Percentiles rank a stretch among this genome's conserved stretches.
phyloP scores from a whole-genome alignment of 2,329 filamentous ascomycete genomes.

The Ceratocystis lukuohia region DNA sequence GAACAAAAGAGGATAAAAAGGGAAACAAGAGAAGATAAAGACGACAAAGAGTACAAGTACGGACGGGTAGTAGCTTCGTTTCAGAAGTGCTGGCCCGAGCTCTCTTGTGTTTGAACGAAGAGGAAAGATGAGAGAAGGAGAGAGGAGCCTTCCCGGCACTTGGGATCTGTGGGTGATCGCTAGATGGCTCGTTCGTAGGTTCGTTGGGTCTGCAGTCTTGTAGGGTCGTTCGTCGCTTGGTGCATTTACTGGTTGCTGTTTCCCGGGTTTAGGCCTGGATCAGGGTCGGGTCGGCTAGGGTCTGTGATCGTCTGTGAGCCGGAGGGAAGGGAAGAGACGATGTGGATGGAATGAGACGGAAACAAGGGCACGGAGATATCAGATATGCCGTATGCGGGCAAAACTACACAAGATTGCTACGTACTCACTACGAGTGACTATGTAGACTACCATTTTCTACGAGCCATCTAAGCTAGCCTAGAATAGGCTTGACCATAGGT shows the following conservation, averaged over 20 bases:
- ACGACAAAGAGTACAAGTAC: too few relatives aligned
- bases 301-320: neutral
- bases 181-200: neutral
- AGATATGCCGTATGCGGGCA: too few relatives aligned
- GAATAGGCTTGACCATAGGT: too few relatives aligned
- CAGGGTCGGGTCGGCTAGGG: too few relatives aligned
- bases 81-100: constrained; percentile 4
- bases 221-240: neutral
- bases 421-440: too few relatives aligned
- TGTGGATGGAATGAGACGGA: too few relatives aligned
- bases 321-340: neutral
- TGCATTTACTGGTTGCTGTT: neutral
- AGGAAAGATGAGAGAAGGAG: neutral
- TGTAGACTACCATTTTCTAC: too few relatives aligned
- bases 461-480: too few relatives aligned
- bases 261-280: too few relatives aligned
- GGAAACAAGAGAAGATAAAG: neutral
- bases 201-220: too few relatives aligned
- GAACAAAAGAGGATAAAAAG: neutral
- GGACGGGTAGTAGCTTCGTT: constrained; percentile 1
- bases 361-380: too few relatives aligned
- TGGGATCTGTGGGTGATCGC: neutral
- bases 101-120: neutral
- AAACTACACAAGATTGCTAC: too few relatives aligned
- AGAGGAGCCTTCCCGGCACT: neutral